Base-by-base conservation (phyloP, 192 early-diverging fungal species). In the Entomortierella parvispora region DNA sequence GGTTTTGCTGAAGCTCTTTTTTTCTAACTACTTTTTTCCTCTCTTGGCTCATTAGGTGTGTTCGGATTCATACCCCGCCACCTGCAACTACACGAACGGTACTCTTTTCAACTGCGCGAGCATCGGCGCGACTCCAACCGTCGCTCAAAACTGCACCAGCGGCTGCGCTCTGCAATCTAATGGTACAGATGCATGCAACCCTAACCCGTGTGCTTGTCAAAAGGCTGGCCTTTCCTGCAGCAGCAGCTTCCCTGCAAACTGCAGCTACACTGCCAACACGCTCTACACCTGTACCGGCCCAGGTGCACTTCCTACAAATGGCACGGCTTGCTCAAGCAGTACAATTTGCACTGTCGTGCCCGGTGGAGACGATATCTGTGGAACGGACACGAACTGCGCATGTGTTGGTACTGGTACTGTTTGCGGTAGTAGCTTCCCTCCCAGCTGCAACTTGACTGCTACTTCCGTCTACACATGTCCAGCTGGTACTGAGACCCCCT, bases 351-450 rank as follows among this genome's bases (percentile, higher is more conserved):
- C 34, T 17, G 28, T 12, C 2, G 18, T 46, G 18, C 52, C 51
- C 14, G 48, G 62, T 17, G 48, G 62, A 7, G 14, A 25, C 17
- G 62, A 52, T 22, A 4, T 64, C 34, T 64, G 62, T 22, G 33
- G 22, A 14, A 29, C 20, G 1, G 42, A 53, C 23, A 18, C 7
- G 0, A 9, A 47, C 31, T 62, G 59, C 43, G 28, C 18, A 15
- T 62, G 59, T 49, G 59, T 48, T 26, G 28, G 45, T 4, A 49
- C 45, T 22, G 59, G 46, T 20, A 46, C 59, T 32, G 31, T 49
- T 17, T 46, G 46, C 10, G 29, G 42, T 2, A n/a, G 44, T 15
- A 9, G 11, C 4, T 62, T 48, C 20, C 32, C 32, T 2, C 18
- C 59, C 20, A 20, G 48, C 3, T 62, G 59, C n/a, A 26, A 31